phyloP scores from a whole-genome alignment of 1,139 yeast species.

The Suhomyces bribrorum region DNA sequence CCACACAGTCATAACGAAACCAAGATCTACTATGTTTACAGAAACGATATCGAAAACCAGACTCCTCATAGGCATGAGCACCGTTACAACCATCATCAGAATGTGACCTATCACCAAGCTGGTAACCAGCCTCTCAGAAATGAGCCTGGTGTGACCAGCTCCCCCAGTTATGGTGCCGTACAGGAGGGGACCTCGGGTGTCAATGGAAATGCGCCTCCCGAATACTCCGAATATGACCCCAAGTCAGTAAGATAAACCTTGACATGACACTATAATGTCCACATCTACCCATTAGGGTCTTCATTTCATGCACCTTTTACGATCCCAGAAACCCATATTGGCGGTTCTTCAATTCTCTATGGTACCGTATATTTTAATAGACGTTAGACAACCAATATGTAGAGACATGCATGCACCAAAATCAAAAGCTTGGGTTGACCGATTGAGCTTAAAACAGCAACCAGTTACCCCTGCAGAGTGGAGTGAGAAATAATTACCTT shows the following conservation, averaged over 20 bases:
- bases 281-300: background rate
- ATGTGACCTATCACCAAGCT: conserved; percentile 13
- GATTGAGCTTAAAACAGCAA: no score
- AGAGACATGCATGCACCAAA: no score
- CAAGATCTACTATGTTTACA: conserved; percentile 35
- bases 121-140: conserved; percentile 12
- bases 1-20: conserved; percentile 22
- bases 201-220: conserved; percentile 31
- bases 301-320: background rate
- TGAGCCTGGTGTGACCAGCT: conserved; percentile 16
- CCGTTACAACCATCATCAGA: conserved; percentile 27
- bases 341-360: background rate
- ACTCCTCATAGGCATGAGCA: conserved; percentile 17
- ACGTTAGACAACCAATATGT: background rate
- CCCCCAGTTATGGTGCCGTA: conserved; percentile 30
- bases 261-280: no score
- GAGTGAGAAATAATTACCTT: no score
- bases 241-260: conserved; percentile 3
- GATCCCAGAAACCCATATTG: no score
- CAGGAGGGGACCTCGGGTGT: conserved; percentile 20
- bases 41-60: conserved; percentile 37
- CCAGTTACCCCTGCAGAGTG: no score
- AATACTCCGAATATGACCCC: conserved; percentile 35
- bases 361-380: background rate
- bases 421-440: no score